Base-by-base conservation (phyloP, 345 rosid species). In the rapeseed (Brassica napus) region DNA sequence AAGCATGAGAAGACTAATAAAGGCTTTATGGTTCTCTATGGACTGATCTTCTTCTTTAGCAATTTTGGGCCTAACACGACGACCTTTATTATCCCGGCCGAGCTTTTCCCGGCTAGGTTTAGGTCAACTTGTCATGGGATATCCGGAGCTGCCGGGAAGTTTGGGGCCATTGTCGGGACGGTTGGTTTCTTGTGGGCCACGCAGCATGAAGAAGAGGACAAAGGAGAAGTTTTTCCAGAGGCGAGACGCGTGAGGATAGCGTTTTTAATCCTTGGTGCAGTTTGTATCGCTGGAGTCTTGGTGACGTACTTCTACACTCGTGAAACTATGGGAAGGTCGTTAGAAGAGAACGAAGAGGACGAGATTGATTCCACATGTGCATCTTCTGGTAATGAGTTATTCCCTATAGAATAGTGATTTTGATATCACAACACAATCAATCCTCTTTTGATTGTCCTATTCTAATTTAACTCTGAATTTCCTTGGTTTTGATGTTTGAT, bases 41-140 rank as follows among this genome's bases (percentile, higher is more conserved):
- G 85, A 6, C 81, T 88, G 5, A 82, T 88, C 0, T 91, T 88
- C 79, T 93, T 93, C 88, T 93, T 93, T 34, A 82, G 92, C 55
- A 93, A 93, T 76, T 89, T 89, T 35, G 98, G 98, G 32, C 98
- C 97, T 2, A 93, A 93, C 73, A 85, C 94, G 0, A 91, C 97
- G 1, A 91, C 98, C 0, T 93, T 91, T 68, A 89, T 93, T 0
- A 85, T 89, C 44, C 98, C 98, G 0, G 96, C 97, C 0, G 97
- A 93, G 63, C 89, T 91, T 23, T 93, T 93, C 39, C 98, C 98
- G 1, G 91, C 98, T 0, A 86, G 98, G 78, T 88, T 93, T 44
- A 84, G 98, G 76, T 82, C 97, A 1, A 93, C 94, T 1, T 93
- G 98, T 77, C 94, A 93, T 16, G 98, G 93, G 35, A 85, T 93